Evolutionary conservation across 75 land plant species (phyloP), one percentile per base, ranked within the genome.

Genomic region (Isoetes taiwanensis): DNA sequence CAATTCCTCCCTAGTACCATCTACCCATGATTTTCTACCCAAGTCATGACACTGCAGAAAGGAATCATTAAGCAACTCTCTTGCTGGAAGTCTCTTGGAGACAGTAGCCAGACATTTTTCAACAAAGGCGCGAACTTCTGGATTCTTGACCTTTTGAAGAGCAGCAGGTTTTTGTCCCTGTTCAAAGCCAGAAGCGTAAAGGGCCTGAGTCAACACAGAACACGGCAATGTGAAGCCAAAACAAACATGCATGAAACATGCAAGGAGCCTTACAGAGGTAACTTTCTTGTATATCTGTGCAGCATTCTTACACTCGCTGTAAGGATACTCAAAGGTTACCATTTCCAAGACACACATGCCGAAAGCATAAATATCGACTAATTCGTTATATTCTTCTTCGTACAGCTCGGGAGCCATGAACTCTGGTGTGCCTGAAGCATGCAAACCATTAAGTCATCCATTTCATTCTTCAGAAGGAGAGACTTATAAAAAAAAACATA

Each of bases 281-380:
- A 87, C 84, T 72, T 83, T 83, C 76, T 80, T 80, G 65, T 78
- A 87, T n/a, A 83, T 87, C 57, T 80, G 84, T 1, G 84, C 88
- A 26, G 88, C 79, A 43, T 83, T 87, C 14, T 64, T 43, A 58
- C 94, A 83, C 52, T 87, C 94, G 52, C 76, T 68, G 54, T 87
- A 87, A 19, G 94, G 94, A 54, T 78, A 83, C 32, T 87, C 94
- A 35, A 73, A 62, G 2, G 94, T 87, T 26, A 83, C 71, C 94
- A 87, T 87, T 76, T 87, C 94, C 33, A 87, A 61, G 20, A 87
- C 52, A 56, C 88, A 87, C 94, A 87, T 83, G 31, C 94, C 94
- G 59, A 83, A 87, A 2, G 94, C 80, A 75, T 87, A 87, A 2
- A 87, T 72, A 54, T 87, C 94, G 10, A 87, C 94, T 0, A 87